phyloP scores from a whole-genome alignment of 441 rosid genomes.

The Metrosideros polymorpha region DNA sequence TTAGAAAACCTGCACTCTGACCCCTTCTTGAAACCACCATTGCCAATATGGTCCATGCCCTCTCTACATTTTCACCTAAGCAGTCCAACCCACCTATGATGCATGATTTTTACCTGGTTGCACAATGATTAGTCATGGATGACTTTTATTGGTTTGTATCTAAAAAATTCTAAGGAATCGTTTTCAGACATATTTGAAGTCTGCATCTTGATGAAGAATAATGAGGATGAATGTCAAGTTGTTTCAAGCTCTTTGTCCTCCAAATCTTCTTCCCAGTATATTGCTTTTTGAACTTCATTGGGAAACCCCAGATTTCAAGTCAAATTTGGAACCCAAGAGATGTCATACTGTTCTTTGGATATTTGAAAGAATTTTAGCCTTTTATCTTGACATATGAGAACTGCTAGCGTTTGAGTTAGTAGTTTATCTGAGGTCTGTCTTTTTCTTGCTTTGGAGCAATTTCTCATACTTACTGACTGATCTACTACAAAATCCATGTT shows the following conservation, averaged over 20 bases:
- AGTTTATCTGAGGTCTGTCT: neutral
- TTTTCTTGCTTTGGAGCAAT: neutral
- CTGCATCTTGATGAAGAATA: neutral
- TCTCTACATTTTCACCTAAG: neutral
- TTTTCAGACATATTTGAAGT: neutral
- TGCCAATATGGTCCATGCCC: neutral
- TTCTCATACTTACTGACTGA: neutral
- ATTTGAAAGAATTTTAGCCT: neutral
- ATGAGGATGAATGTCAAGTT: neutral
- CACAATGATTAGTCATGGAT: neutral
- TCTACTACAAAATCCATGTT: neutral
- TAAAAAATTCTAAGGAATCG: neutral
- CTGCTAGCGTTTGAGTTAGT: neutral
- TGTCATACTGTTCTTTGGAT: neutral
- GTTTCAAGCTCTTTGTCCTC: neutral
- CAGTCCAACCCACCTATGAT: neutral
- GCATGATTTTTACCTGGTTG: neutral
- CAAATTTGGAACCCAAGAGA: neutral
- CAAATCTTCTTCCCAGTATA: neutral
- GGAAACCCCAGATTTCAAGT: neutral
- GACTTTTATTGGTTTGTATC: neutral
- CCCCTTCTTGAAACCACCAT: neutral
- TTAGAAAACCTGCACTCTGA: neutral
- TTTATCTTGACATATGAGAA: neutral
- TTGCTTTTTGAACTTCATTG: neutral